A percentile compares a stretch with the other conserved stretches of the same genome.
phyloP scores from a whole-genome alignment of 176 grass and related monocot species.

The Puya raimondii region DNA sequence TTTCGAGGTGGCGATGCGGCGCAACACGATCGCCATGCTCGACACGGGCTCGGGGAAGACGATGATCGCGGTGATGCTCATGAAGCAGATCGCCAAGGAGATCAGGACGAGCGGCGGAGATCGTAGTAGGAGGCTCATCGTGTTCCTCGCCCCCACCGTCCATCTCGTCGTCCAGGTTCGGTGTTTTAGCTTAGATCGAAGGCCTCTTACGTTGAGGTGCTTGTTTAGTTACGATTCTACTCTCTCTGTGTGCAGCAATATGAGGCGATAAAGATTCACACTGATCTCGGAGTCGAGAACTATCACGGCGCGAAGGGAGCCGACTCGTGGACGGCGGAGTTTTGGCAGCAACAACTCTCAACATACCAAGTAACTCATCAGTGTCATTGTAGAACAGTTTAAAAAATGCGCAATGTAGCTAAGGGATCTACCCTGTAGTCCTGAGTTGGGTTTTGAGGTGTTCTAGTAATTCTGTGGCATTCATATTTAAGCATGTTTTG shows the following conservation, averaged over 20 bases:
- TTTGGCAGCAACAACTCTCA: conserved; percentile 57
- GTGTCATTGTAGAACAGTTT: too few relatives aligned
- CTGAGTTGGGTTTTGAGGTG: too few relatives aligned
- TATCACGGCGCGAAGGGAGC: conserved; percentile 67
- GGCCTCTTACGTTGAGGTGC: not conserved
- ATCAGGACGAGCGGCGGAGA: conserved; percentile 22
- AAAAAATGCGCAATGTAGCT: too few relatives aligned
- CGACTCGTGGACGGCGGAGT: conserved; percentile 55
- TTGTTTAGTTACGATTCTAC: conserved; percentile 4
- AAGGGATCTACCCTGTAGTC: too few relatives aligned
- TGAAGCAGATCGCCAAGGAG: conserved; percentile 41
- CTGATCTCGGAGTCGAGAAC: conserved; percentile 53
- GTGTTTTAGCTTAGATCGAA: not conserved
- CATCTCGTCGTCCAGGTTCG: conserved; percentile 63
- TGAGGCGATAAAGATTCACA: conserved; percentile 55
- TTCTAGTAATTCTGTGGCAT: too few relatives aligned
- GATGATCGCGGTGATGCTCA: conserved; percentile 89
- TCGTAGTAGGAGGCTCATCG: conserved; percentile 28
- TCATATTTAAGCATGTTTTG: too few relatives aligned
- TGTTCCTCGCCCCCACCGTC: conserved; percentile 79
- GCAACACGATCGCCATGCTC: conserved; percentile 79
- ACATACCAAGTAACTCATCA: conserved; percentile 49
- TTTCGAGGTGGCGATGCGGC: conserved; percentile 46
- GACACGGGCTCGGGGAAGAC: conserved; percentile 81
- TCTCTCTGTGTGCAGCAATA: conserved; percentile 49